Base-by-base conservation (phyloP, 140 eudicot species). In the Cichorium intybus region DNA sequence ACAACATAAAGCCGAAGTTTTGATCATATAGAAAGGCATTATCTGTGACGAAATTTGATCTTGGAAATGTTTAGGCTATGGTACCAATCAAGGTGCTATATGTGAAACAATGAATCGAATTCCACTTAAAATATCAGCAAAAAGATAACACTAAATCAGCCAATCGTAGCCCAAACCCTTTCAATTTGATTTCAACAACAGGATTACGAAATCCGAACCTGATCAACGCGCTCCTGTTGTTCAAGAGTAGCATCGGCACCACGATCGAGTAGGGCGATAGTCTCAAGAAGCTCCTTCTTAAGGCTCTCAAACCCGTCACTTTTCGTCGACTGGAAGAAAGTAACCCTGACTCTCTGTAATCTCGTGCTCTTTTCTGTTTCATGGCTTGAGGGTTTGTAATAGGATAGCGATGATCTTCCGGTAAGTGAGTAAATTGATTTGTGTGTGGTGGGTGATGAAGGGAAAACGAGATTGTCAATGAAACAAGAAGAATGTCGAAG, bases 231-330 rank as follows among this genome's bases (percentile, higher is more conserved):
- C 15, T 54, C 79, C 66, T 58, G 82, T 31, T 80, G 80, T 45
- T 77, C 74, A 24, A 70, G 73, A 16, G 81, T 69, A 61, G 86
- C 94, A 48, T 81, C 73, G 17, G 86, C 86, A 3, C 94, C 89
- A n/a, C 94, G 84, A 73, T 85, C 89, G 26, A 85, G 94, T 16
- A 86, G 82, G 10, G 80, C 75, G 33, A 85, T 82, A 37, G 62
- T 59, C 67, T 77, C 74, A 31, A 85, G 52, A 18, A 86, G 84
- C 77, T 82, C 87, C 75, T 71, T 60, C 80, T 86, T 86, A 61
- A 86, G 77, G 70, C 84, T 74, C 78, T 67, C 76, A 2, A 55
- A 18, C 47, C 60, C 76, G 15, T 57, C 65, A 55, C 5, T 66
- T 69, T 70, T 70, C 4, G 73, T 43, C 29, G 64, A 73, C 50